Conservation (phyloP, 176 grass and related monocot species). For the Oryza glumipatula region DNA sequence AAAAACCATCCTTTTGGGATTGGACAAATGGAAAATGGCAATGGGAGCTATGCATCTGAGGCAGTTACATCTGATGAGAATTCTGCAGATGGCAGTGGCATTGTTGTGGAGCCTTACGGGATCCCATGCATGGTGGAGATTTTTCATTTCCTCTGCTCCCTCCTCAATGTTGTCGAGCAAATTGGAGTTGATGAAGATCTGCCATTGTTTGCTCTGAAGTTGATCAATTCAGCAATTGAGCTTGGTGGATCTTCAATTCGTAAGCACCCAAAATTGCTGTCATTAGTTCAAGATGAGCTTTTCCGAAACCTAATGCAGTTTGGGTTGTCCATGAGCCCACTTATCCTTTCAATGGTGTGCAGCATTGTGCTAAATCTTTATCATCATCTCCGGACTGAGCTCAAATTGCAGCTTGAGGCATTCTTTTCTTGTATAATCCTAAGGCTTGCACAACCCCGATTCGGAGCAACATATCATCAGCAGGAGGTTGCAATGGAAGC, state of each 20-base stretch:
- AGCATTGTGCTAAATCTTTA: slow-evolving; percentile 96
- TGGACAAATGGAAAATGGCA: slow-evolving; percentile 81
- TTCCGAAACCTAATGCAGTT: slow-evolving; percentile 97
- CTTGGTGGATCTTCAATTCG: slow-evolving; percentile 76
- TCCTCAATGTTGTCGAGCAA: slow-evolving; percentile 78
- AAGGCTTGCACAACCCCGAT: slow-evolving; percentile 88
- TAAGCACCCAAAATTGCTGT: slow-evolving; percentile 75
- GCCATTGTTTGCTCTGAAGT: slow-evolving; percentile 84
- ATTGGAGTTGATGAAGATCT: slow-evolving; percentile 83
- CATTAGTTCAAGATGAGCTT: slow-evolving; percentile 87
- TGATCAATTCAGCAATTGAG: slow-evolving; percentile 93
- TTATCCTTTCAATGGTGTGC: slow-evolving; percentile 95
- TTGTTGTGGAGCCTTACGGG: slow-evolving; percentile 76
- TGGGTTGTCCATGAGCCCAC: slow-evolving; percentile 78
- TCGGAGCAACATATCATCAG: slow-evolving; percentile 87
- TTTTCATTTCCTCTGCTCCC: slow-evolving; percentile 95
- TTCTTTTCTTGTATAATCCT: slow-evolving; percentile 97
- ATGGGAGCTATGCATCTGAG: slow-evolving; percentile 49
- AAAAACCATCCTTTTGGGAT: slow-evolving; percentile 76
- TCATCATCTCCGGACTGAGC: slow-evolving; percentile 79
- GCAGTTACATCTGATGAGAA: slow-evolving; percentile 52
- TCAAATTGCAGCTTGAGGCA: slow-evolving; percentile 96
- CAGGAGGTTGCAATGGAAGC: slow-evolving; percentile 98
- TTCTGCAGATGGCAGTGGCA: slow-evolving; percentile 43
- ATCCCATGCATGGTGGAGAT: slow-evolving; percentile 97